These are phyloP conservation scores for Arabidopsis lyrata DNA, from an alignment of 441 rosid genomes.

Conservation along the genomic window DNA sequence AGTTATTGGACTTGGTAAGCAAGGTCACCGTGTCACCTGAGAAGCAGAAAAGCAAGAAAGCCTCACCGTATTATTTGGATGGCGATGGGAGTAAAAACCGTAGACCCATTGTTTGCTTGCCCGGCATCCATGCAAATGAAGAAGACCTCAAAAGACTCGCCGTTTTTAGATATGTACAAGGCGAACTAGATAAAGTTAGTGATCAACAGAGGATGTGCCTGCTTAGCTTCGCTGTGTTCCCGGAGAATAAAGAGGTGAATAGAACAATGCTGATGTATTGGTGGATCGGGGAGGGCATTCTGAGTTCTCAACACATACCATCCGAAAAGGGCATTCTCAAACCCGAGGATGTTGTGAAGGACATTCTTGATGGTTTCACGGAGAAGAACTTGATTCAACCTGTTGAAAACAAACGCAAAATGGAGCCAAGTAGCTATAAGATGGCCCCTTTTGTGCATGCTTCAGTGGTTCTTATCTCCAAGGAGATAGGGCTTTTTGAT, in stretches of 20 bases:
- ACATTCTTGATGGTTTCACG: conserved; percentile 24
- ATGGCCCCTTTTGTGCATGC: conserved; percentile 47
- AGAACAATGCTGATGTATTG: conserved; percentile 53
- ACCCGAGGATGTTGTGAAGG: conserved; percentile 22
- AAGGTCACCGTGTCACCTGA: no score
- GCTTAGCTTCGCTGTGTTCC: conserved; percentile 52
- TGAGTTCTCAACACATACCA: neutral
- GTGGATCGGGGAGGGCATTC: conserved; percentile 57
- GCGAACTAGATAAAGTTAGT: conserved; percentile 13
- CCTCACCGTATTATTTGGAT: no score
- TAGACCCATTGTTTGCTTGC: conserved; percentile 34
- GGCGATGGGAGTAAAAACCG: conserved; percentile 10
- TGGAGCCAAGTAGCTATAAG: conserved; percentile 36
- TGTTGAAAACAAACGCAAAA: conserved; percentile 28
- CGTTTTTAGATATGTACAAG: conserved; percentile 29
- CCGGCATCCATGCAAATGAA: conserved; percentile 17
- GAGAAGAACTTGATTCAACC: conserved; percentile 42
- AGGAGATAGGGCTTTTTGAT: neutral
- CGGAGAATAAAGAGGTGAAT: conserved; percentile 51
- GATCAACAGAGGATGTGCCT: conserved; percentile 14
- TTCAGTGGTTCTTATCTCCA: conserved; percentile 44
- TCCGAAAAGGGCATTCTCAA: no score
- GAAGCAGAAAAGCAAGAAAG: no score
- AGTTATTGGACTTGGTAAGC: no score
- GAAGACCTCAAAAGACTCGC: conserved; percentile 3